These are phyloP conservation scores for Cercospora beticola DNA, from an alignment of 2,329 filamentous ascomycete genomes.

Conservation along the genomic window DNA sequence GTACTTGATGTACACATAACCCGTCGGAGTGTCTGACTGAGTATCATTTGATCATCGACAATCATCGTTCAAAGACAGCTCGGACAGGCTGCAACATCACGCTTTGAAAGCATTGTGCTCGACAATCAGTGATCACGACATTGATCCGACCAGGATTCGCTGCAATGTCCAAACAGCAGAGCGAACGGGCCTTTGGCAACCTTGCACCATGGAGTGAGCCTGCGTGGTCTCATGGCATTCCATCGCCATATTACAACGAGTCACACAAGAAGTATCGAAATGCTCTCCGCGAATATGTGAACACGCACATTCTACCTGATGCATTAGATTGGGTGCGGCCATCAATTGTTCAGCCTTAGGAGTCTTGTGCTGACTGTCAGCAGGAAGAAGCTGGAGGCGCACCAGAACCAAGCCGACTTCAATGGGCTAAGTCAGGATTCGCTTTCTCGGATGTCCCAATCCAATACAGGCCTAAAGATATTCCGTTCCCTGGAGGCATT, in stretches of 20 bases:
- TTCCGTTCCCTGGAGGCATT: constrained; percentile 49
- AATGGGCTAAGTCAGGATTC: constrained; percentile 45
- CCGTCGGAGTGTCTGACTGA: neutral
- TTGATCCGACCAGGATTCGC: neutral
- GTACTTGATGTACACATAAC: neutral
- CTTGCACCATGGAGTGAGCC: constrained; percentile 48
- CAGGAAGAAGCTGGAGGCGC: constrained; percentile 51
- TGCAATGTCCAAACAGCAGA: constrained; percentile 2
- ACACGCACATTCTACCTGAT: constrained; percentile 56
- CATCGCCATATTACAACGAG: constrained; percentile 63
- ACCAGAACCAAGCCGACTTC: constrained; percentile 46
- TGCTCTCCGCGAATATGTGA: constrained; percentile 58
- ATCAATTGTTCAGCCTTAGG: neutral
- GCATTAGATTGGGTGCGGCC: constrained; percentile 57
- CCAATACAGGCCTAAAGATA: constrained; percentile 44
- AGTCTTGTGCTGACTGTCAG: neutral
- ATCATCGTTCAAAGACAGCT: neutral
- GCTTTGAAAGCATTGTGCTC: neutral
- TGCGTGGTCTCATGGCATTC: constrained; percentile 49
- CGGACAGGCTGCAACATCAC: neutral
- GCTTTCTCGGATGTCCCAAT: constrained; percentile 47
- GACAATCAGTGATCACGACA: neutral
- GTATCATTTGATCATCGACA: neutral
- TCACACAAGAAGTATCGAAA: constrained; percentile 61
- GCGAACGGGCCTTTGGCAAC: constrained; percentile 23